A percentile compares a stretch with the other conserved stretches of the same genome.
Evolutionary conservation across 345 rosid genomes (phyloP).

Genomic region (Eucalyptus victrix): DNA sequence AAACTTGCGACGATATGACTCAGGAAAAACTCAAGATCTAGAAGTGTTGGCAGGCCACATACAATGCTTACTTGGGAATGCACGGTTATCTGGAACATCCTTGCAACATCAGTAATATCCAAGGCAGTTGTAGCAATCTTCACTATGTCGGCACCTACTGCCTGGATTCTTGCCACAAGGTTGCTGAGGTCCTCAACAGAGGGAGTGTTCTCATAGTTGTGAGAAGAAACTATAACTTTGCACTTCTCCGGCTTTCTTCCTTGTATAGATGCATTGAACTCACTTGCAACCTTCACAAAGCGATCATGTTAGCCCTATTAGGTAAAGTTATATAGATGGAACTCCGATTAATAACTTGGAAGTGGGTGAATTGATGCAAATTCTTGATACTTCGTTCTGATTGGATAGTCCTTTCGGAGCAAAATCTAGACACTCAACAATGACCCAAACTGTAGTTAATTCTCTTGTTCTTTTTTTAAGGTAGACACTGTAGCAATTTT

Average conservation of each 20-base stretch:
- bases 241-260: slow-evolving; percentile 66
- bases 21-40: neutral
- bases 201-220: slow-evolving; percentile 80
- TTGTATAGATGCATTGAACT: slow-evolving; percentile 37
- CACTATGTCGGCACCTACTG: slow-evolving; percentile 82
- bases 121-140: slow-evolving; percentile 86
- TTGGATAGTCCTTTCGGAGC: neutral
- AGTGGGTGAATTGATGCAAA: neutral
- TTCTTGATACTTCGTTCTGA: neutral
- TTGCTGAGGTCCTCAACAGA: slow-evolving; percentile 68
- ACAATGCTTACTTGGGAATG: slow-evolving; percentile 69
- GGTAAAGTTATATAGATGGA: neutral
- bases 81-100: slow-evolving; percentile 72
- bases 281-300: slow-evolving; percentile 57
- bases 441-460: neutral
- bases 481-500: neutral
- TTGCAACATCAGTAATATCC: slow-evolving; percentile 82
- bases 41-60: neutral
- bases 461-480: neutral
- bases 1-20: neutral
- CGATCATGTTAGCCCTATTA: neutral
- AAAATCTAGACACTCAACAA: neutral
- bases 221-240: slow-evolving; percentile 75
- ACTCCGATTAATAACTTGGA: neutral
- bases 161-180: slow-evolving; percentile 64